A percentile compares a stretch with the other conserved stretches of the same genome.
Conservation (phyloP, 1,284 basidiomycete genomes). For the Moniliophthora roreri region DNA sequence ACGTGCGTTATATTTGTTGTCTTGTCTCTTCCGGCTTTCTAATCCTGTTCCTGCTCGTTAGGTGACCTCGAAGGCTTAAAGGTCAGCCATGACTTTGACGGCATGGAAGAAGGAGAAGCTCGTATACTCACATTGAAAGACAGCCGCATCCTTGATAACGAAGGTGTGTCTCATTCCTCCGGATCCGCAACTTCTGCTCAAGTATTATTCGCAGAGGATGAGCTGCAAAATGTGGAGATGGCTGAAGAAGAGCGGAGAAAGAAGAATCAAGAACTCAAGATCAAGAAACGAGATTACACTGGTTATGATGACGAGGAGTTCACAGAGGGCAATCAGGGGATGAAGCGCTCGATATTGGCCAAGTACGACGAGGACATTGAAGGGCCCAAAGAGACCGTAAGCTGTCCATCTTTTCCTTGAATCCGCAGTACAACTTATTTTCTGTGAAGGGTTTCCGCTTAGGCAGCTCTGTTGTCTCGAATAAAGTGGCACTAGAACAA, state of each 20-base stretch:
- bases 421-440: conserved; percentile 10
- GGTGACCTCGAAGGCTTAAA: conserved; percentile 92
- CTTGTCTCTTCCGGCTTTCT: neutral
- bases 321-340: conserved; percentile 65
- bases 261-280: conserved; percentile 83
- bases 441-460: conserved; percentile 73
- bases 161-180: conserved; percentile 55
- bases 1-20: conserved; percentile 46
- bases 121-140: conserved; percentile 97
- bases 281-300: conserved; percentile 88
- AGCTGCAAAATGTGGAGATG: conserved; percentile 92
- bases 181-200: conserved; percentile 10
- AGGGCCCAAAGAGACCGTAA: conserved; percentile 63
- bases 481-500: conserved; percentile 36
- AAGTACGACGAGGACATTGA: conserved; percentile 95
- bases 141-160: conserved; percentile 88
- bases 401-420: conserved; percentile 20
- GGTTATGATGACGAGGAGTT: conserved; percentile 98
- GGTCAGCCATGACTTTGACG: conserved; percentile 94
- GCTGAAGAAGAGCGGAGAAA: conserved; percentile 82
- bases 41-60: conserved; percentile 26
- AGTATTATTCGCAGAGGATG: conserved; percentile 72
- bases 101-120: conserved; percentile 90
- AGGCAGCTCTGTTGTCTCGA: conserved; percentile 52
- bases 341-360: conserved; percentile 81